Base-by-base conservation (phyloP, 805 yeast genomes). In the Blastobotrys parvus region DNA sequence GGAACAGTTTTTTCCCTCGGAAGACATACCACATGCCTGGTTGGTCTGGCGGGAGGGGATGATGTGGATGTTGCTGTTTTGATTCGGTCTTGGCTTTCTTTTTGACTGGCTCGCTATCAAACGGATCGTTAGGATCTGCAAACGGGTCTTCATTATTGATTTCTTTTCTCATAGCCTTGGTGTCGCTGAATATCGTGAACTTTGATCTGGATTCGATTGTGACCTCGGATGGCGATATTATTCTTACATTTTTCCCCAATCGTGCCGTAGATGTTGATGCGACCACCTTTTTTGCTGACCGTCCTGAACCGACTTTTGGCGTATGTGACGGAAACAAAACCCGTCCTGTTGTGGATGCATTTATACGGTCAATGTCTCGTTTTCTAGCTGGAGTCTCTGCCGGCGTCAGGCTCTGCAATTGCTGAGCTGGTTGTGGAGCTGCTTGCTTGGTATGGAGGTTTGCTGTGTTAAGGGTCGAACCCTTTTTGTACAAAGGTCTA, bases 21-120 rank as follows among this genome's bases (percentile, higher is more conserved):
- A 64, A 63, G 15, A 54, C 60, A 47, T 59, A 64, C 65, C 63
- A 59, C 60, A 64, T 56, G 10, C 68, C 68, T 10, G 51, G 46
- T 6, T 45, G 44, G 29, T 42, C 41, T 8, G 46, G 51, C 11
- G 50, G 42, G 15, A 45, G 35, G 3, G 53, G 41, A 11, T 19
- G 30, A 31, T 47, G 53, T 15, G 55, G 56, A 38, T 49, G 56
- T 11, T 35, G 35, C 7, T 13, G 6, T 16, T 38, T 25, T 15
- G 39, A 16, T 16, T 11, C 13, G 7, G n/a, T 36, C 16, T 36
- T 36, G 4, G 11, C 31, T 18, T 22, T 36, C 27, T 38, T 38
- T 2, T 17, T 16, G 7, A 35, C 25, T 23, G 38, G 33, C 13
- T 29, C 34, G n/a, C 32, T 19, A 4, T 17, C 38, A 25, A 43